phyloP scores from a whole-genome alignment of 1,139 yeast species.

The Magnusiomyces ingens region DNA sequence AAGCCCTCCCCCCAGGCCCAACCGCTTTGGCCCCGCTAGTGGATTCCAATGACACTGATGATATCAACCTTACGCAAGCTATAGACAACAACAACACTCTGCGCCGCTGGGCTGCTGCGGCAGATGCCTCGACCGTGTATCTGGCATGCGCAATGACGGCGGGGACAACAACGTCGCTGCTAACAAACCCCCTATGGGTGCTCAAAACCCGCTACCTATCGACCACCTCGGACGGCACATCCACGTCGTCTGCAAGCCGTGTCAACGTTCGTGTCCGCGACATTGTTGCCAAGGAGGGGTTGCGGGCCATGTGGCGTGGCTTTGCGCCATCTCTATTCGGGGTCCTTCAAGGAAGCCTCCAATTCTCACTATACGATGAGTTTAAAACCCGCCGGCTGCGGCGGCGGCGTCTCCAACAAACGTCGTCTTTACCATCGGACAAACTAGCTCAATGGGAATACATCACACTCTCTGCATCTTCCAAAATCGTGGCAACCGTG shows the following conservation, averaged over 20 bases:
- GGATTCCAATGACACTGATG: too few relatives aligned
- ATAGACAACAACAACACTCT: neutral
- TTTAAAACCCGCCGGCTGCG: conserved; percentile 37
- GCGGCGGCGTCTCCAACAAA: neutral
- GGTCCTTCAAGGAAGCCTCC: conserved; percentile 83
- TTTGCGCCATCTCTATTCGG: conserved; percentile 73
- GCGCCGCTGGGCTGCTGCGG: neutral
- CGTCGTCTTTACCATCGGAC: neutral
- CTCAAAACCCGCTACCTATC: conserved; percentile 80
- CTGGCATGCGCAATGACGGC: conserved; percentile 54
- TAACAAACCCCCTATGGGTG: conserved; percentile 93
- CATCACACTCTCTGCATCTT: conserved; percentile 54
- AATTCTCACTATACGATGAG: conserved; percentile 74
- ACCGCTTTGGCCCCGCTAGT: neutral
- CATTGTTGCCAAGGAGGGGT: conserved; percentile 50
- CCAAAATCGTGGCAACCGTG: conserved; percentile 64
- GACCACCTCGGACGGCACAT: neutral
- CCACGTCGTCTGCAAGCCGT: neutral
- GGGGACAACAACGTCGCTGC: conserved; percentile 63
- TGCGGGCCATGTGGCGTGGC: conserved; percentile 73
- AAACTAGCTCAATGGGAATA: conserved; percentile 37
- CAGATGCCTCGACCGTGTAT: conserved; percentile 28
- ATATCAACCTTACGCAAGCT: neutral
- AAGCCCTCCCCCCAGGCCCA: conserved; percentile 11
- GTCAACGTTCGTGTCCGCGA: neutral